These are phyloP conservation scores for Cicer yamashitae DNA, from an alignment of 306 rosid species.

Conservation along the genomic window DNA sequence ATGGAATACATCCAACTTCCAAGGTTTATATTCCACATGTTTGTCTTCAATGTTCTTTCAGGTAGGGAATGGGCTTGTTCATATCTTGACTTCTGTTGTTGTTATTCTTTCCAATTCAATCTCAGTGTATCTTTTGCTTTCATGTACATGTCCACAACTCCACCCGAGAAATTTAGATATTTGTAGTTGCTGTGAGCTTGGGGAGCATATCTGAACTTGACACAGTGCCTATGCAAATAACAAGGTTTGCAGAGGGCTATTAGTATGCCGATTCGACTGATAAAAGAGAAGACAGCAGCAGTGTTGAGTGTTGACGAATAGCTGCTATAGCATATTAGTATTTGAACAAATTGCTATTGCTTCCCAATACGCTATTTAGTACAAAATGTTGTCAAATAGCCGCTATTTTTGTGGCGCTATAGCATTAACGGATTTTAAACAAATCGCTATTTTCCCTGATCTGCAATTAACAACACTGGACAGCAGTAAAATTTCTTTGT, in stretches of 20 bases:
- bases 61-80: not conserved
- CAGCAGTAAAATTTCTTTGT: not conserved
- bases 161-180: not conserved
- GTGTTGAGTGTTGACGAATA: no score
- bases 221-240: not conserved
- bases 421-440: no score
- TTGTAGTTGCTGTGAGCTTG: slow-evolving; percentile 11
- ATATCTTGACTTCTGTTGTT: not conserved
- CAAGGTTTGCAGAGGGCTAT: slow-evolving; percentile 1
- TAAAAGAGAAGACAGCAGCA: no score
- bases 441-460: no score
- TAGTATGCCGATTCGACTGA: no score
- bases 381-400: no score
- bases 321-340: no score
- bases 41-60: slow-evolving; percentile 22
- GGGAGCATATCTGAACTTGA: not conserved
- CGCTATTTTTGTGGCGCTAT: no score
- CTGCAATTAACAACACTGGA: no score
- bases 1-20: slow-evolving; percentile 4
- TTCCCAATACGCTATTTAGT: no score
- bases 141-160: not conserved
- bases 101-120: not conserved
- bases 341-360: no score
- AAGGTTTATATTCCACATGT: not conserved
- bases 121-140: not conserved